Evolutionary conservation across 2,329 filamentous ascomycete species (phyloP), one percentile per base, ranked within the genome.

Genomic region (Byssothecium circinans): DNA sequence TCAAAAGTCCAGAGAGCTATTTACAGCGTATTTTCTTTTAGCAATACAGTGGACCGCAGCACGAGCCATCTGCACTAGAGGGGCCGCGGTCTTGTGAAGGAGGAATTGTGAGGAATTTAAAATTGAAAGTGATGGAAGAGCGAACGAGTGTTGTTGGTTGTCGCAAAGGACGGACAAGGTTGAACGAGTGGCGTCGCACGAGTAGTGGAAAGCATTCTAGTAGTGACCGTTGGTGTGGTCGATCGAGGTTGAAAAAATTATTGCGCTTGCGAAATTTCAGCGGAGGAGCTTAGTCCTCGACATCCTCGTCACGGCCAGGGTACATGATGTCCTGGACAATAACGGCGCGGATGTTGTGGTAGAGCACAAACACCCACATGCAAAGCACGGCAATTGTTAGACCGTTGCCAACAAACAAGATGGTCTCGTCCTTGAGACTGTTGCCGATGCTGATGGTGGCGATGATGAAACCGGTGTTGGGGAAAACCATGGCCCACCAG

Each of bases 401-500:
- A 3, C 71, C 69, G 10, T 76, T 77, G 6, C 69, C 74, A 1
- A 74, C 71, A 36, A 55, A 73, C 25, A 67, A 49, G 3, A 74
- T 65, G 3, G 58, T 64, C 22, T 69, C 64, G 34, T 68, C 66
- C 35, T 66, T 42, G 25, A 74, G 53, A 20, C 60, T 58, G 42
- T 68, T 65, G 12, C 70, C 72, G 30, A 74, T 71, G 6, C 60
- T 60, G 36, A 73, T 73, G 3, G 71, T 74, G n/a, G 72, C 71
- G n/a, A 75, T 64, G 40, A 70, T 62, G 42, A 74, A 74, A 17
- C 72, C 72, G 6, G 68, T 68, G 53, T 74, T 74, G 1, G 72
- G 72, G 51, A 74, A 75, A 0, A 75, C 70, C 65, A 82, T 78
- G 0, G 82, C 81, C 79, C 81, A 87, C 82, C 82, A 86, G 1